Evolutionary conservation across 257 asterid genomes (phyloP).

Genomic region (Marsdenia floribunda): DNA sequence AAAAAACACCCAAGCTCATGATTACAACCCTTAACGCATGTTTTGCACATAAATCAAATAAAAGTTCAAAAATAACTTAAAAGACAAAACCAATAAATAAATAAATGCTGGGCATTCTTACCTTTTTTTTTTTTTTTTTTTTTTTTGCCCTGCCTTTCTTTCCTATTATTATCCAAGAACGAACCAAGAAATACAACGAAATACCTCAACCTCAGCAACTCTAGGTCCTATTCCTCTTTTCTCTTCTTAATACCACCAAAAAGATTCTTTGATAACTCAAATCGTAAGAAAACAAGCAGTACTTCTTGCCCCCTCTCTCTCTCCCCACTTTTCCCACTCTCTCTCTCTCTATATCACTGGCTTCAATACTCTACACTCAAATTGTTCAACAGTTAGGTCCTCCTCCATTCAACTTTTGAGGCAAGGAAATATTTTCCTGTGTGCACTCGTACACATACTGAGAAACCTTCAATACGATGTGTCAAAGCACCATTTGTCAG

Average conservation of each 20-base stretch:
- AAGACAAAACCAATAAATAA: background rate
- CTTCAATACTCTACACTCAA: background rate
- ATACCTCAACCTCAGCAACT: conserved; percentile 20
- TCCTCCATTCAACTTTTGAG: conserved; percentile 11
- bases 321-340: conserved; percentile 8
- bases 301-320: conserved; percentile 11
- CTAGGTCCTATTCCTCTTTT: conserved; percentile 5
- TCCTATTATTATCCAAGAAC: background rate
- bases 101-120: conserved; percentile 7
- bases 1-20: conserved; percentile 10
- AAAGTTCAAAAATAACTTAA: background rate
- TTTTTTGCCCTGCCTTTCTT: no score
- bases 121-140: background rate
- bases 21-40: background rate
- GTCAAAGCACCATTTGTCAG: background rate
- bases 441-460: background rate
- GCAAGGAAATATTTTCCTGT: conserved; percentile 1
- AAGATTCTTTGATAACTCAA: conserved; percentile 36
- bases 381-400: conserved; percentile 11
- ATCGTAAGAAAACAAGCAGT: conserved; percentile 26
- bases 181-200: conserved; percentile 8
- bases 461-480: conserved; percentile 7
- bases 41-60: background rate
- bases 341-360: conserved; percentile 7
- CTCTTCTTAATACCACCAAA: conserved; percentile 22